Evolutionary conservation across 106 monocot genomes (phyloP), one percentile per base, ranked within the genome.

Genomic region (Allium sativum): DNA sequence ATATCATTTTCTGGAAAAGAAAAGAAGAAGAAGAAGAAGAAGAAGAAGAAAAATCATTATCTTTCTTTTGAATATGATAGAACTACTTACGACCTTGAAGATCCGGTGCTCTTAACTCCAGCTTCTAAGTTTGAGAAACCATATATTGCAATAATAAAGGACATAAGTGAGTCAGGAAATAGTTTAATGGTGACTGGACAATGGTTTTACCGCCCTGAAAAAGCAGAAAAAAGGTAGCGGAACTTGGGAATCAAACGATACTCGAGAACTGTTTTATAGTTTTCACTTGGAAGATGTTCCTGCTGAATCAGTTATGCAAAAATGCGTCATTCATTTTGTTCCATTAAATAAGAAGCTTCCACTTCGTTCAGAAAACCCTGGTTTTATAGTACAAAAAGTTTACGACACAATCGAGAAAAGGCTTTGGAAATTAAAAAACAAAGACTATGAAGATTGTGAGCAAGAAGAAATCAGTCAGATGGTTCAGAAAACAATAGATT

Each of bases 141-240:
- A n/a, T n/a, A n/a, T n/a, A n/a, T n/a, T n/a, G n/a, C n/a, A n/a
- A n/a, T n/a, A n/a, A n/a, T n/a, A n/a, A n/a, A n/a, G n/a, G n/a
- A n/a, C n/a, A n/a, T n/a, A n/a, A n/a, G n/a, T n/a, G n/a, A n/a
- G n/a, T n/a, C 47, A 47, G 47, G 12, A 47, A 12, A 12, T 8
- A 47, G 8, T 47, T 8, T 47, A 47, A 47, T 8, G 8, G 8
- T 88, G 58, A 81, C 66, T 65, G 88, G 88, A 11, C 88, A 88
- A 55, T 88, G 93, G 93, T 93, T 93, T 66, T 93, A 88, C 56
- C 81, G 88, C 57, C 93, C 93, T 20, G 93, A 93, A 68, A 88
- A 93, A 68, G 87, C 84, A 41, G 77, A 75, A 18, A 84, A 68
- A 70, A 82, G 88, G 77, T 14, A 84, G 92, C 47, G 93, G 88